Percentiles rank a stretch among this genome's conserved stretches.
Evolutionary conservation across 2,329 filamentous ascomycete genomes (phyloP).

Genomic region (Talaromyces islandicus): DNA sequence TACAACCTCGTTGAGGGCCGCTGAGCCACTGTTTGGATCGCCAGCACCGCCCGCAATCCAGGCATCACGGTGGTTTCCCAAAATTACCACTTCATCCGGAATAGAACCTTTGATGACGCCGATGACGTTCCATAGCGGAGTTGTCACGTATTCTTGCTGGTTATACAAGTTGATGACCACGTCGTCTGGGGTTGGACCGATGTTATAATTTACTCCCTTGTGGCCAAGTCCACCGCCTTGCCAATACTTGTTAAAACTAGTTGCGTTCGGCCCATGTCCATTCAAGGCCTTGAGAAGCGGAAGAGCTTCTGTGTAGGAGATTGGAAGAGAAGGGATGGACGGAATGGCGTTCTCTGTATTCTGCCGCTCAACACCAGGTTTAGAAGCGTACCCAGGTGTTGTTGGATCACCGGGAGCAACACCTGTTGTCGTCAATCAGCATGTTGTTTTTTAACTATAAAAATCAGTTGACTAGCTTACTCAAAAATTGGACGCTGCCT

Average conservation of each 20-base stretch:
- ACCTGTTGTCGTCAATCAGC: conserved; percentile 31
- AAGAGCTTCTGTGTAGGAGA: conserved; percentile 80
- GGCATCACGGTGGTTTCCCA: conserved; percentile 90
- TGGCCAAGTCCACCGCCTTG: conserved; percentile 66
- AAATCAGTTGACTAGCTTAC: conserved; percentile 39
- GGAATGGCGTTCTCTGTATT: conserved; percentile 67
- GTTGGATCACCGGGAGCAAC: conserved; percentile 69
- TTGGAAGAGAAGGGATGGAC: conserved; percentile 81
- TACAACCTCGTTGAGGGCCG: conserved; percentile 71
- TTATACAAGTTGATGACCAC: conserved; percentile 69
- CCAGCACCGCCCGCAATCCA: conserved; percentile 82
- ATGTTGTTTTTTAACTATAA: neutral
- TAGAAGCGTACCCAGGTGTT: conserved; percentile 88
- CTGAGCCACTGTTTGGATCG: conserved; percentile 78
- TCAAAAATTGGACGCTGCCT: conserved; percentile 78
- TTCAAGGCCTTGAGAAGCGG: conserved; percentile 88
- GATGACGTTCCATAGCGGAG: conserved; percentile 84
- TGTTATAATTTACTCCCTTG: conserved; percentile 77
- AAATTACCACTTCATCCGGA: conserved; percentile 74
- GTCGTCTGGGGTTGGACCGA: conserved; percentile 71
- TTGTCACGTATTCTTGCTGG: conserved; percentile 74
- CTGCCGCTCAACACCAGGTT: conserved; percentile 74
- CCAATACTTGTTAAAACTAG: conserved; percentile 69
- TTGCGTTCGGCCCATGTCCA: conserved; percentile 72
- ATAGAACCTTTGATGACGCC: conserved; percentile 86